Percentiles rank a stretch among this genome's conserved stretches.
These are phyloP conservation scores for Saccharomycopsis schoenii DNA, from an alignment of 805 yeast genomes.

Conservation along the genomic window DNA sequence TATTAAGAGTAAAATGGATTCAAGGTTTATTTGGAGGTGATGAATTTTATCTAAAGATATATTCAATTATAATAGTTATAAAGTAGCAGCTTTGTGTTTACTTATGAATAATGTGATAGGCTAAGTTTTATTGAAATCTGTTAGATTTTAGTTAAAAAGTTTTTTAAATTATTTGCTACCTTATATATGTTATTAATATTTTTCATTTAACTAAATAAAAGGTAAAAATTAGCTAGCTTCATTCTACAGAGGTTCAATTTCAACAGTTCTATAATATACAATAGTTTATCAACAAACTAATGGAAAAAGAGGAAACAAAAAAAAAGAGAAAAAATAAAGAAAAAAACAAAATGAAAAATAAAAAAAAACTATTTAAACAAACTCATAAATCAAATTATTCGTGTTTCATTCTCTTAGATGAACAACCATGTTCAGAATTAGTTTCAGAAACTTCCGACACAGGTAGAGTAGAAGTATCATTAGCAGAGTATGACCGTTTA, in stretches of 20 bases:
- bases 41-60: no score
- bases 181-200: no score
- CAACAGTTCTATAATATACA: not conserved
- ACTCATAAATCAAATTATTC: not conserved
- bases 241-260: not conserved
- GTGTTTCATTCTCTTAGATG: not conserved
- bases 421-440: not conserved
- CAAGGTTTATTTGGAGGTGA: no score
- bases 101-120: no score
- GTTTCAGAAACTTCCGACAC: not conserved
- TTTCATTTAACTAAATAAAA: no score
- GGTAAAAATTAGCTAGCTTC: no score
- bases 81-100: no score
- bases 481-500: not conserved
- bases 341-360: not conserved
- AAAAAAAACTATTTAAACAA: not conserved
- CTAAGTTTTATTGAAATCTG: no score
- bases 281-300: not conserved
- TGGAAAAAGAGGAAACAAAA: not conserved
- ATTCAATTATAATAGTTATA: no score
- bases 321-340: not conserved
- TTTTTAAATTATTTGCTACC: no score
- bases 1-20: no score
- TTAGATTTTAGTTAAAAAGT: no score
- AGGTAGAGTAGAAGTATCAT: not conserved